Evolutionary conservation across 805 yeast species (phyloP), one percentile per base, ranked within the genome.

Genomic region (Saccharomycopsis babjevae): DNA sequence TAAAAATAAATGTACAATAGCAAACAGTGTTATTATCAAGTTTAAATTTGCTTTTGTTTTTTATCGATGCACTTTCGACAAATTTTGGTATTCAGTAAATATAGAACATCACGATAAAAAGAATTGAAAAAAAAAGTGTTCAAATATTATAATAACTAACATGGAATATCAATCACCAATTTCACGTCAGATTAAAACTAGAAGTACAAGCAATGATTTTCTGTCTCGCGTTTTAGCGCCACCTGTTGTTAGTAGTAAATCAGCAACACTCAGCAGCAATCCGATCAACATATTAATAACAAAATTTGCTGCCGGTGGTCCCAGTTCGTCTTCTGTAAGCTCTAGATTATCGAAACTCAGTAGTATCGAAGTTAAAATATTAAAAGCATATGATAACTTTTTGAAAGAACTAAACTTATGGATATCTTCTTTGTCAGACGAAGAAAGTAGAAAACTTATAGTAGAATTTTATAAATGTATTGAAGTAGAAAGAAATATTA

Each of bases 371-470:
- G 73, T 73, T 59, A 79, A 73, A 58, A 67, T 70, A 5, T 66
- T 74, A 58, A 68, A 66, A 42, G 70, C 73, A 56, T 74, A 77
- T 60, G 70, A 67, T 13, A 78, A 74, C 15, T 70, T 80, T 56
- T 64, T 74, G 6, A 72, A 69, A 39, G 80, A 80, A 20, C 66
- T 81, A 16, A 66, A 68, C 1, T 68, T 68, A 3, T 81, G 85
- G 85, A 68, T 74, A 36, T 67, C 70, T 39, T 66, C 69, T 3
- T 63, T 80, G 36, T 77, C 76, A 6, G 73, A 72, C 59, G 72
- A 72, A 4, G 79, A 78, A 2, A 73, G 75, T 64, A 74, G 72
- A 59, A 65, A 66, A 30, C 66, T 79, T 66, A 65, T 81, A 40
- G 72, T 71, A 58, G 79, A 77, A 57, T 78, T 76, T 54, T 70